Percentiles rank a stretch among this genome's conserved stretches.
Conservation (phyloP, 768 basidiomycete species). For the Lactifluus volemus region DNA sequence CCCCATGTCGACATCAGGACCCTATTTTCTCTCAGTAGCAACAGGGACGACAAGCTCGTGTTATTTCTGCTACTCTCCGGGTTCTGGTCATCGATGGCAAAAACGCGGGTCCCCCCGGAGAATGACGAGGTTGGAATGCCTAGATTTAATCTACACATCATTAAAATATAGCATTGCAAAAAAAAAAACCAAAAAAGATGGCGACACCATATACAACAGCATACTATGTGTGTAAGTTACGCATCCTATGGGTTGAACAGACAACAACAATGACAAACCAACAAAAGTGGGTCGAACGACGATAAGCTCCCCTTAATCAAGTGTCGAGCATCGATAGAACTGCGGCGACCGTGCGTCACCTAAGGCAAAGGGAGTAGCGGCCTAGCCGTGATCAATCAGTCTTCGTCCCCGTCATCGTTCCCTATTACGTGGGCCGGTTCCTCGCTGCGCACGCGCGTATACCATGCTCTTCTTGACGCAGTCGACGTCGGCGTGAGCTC, state of each 20-base stretch:
- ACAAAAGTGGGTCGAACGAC: not conserved
- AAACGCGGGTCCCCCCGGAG: not conserved
- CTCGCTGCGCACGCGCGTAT: slow-evolving; percentile 46
- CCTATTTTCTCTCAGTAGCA: not conserved
- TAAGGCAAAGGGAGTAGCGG: not conserved
- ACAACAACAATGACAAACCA: not conserved
- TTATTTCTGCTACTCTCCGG: not conserved
- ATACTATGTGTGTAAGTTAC: too few relatives aligned
- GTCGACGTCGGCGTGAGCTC: slow-evolving; percentile 32
- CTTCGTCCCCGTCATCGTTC: slow-evolving; percentile 36
- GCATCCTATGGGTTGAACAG: too few relatives aligned
- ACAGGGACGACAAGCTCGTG: not conserved
- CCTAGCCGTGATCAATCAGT: not conserved
- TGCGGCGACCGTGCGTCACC: not conserved
- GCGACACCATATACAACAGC: not conserved
- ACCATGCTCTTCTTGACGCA: slow-evolving; percentile 45
- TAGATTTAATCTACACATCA: not conserved
- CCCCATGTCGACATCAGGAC: not conserved
- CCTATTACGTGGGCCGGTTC: slow-evolving; percentile 38
- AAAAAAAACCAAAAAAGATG: not conserved
- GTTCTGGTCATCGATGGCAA: not conserved
- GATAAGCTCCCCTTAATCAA: not conserved
- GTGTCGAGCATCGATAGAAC: not conserved
- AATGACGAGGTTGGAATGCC: not conserved
- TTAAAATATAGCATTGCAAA: not conserved